Base-by-base conservation (phyloP, 2,329 filamentous ascomycete genomes). In the Fusarium torulosum region DNA sequence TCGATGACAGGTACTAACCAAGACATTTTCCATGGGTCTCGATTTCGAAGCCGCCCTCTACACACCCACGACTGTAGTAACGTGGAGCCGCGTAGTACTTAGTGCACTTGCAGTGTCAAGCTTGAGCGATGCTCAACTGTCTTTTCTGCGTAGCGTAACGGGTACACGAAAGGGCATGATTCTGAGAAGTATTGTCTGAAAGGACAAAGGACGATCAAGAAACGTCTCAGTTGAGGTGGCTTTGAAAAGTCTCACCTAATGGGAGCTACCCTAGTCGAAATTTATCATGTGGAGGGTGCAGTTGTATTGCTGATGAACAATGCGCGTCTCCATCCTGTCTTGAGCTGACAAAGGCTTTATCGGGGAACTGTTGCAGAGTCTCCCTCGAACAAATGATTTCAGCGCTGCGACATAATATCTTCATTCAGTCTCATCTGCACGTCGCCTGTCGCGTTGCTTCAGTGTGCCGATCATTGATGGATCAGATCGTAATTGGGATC, bases 401-500 rank as follows among this genome's bases (percentile, higher is more conserved):
- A 44, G 23, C 45, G 19, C 33, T 35, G 25, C 31, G 42, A 52
- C 66, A 42, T 25, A 50, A 57, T 47, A 63, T 67, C 59, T 69
- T 69, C 61, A 67, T 43, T 49, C 33, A 45, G 65, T 68, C 65
- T 66, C 65, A 62, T 65, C 44, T 58, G 61, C 52, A 66, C 29
- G 51, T 66, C 45, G 41, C 51, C 52, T 51, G 46, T 58, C 37
- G 21, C 23, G 35, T 52, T 40, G 37, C 37, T 53, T 62, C 33
- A 57, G 33, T 44, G 21, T 60, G 63, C 33, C 53, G 66, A 69
- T 69, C 53, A 53, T 40, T 41, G 21, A 37, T 67, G 49, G 29
- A 46, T 53, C 66, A 53, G 43, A 57, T 55, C 47, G 20, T 44
- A 54, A 60, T 64, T 27, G 41, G 23, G 43, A 60, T 69, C 53